These are phyloP conservation scores for Penstemon newberryi DNA, from an alignment of 257 asterid species.

Conservation along the genomic window DNA sequence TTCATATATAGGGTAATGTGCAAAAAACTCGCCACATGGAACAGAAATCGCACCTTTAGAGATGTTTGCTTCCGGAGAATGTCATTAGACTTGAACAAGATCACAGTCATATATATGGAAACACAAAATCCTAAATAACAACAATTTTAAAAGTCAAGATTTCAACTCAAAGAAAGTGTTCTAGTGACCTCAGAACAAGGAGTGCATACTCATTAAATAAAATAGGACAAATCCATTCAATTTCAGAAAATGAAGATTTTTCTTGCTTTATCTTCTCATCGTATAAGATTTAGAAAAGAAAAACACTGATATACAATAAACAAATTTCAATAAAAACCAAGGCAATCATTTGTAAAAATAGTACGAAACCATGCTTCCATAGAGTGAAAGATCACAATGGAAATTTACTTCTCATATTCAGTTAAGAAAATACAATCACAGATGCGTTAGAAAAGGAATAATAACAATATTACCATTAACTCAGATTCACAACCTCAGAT, in stretches of 20 bases:
- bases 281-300: background rate
- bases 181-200: constrained; percentile 7
- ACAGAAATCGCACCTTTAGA: constrained; percentile 52
- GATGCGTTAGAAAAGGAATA: background rate
- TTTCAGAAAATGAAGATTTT: constrained; percentile 7
- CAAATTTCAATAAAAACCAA: background rate
- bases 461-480: background rate
- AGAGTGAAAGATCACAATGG: background rate
- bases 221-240: background rate
- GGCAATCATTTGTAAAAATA: background rate
- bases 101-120: constrained; percentile 63
- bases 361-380: background rate
- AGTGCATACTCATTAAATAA: background rate
- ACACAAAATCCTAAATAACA: constrained; percentile 57
- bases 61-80: constrained; percentile 85
- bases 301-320: background rate
- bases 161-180: background rate
- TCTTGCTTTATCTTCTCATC: background rate
- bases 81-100: constrained; percentile 80
- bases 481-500: background rate
- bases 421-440: constrained; percentile 10
- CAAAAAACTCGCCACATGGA: constrained; percentile 16
- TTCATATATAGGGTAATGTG: constrained; percentile 1
- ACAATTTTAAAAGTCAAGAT: constrained; percentile 19
- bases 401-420: background rate